Evolutionary conservation across 192 early-diverging fungal genomes (phyloP).

Genomic region (Backusella psychrophila): DNA sequence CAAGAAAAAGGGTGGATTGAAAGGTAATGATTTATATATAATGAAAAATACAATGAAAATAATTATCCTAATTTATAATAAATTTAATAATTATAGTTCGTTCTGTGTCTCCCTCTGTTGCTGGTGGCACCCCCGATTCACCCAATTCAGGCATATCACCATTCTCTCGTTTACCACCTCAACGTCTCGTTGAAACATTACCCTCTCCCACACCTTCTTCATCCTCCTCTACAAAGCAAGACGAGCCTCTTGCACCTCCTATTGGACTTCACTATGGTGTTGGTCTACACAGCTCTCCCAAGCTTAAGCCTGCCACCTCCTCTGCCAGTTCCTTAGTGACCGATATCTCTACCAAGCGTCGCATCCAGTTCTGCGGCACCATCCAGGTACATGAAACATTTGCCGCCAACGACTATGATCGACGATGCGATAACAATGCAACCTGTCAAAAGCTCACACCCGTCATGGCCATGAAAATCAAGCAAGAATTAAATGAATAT

Average conservation of each 20-base stretch:
- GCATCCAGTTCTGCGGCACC: constrained; percentile 49
- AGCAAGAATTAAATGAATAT: constrained; percentile 92
- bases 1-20: constrained; percentile 8
- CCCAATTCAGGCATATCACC: constrained; percentile 21
- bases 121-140: constrained; percentile 13
- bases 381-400: constrained; percentile 66
- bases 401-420: constrained; percentile 78
- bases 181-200: neutral
- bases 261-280: constrained; percentile 11
- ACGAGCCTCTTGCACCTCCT: neutral
- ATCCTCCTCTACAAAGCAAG: constrained; percentile 14
- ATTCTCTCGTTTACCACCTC: constrained; percentile 14
- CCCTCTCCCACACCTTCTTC: constrained; percentile 17
- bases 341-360: constrained; percentile 4
- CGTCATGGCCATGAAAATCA: constrained; percentile 80
- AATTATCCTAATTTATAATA: neutral
- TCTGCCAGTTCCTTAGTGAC: constrained; percentile 3
- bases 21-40: neutral
- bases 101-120: neutral
- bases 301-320: constrained; percentile 12
- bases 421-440: constrained; percentile 79
- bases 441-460: constrained; percentile 85
- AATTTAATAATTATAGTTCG: neutral
- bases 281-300: constrained; percentile 14
- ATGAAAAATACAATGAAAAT: neutral